Base-by-base conservation (phyloP, 1,284 basidiomycete species). In the Gomphus bonarii region DNA sequence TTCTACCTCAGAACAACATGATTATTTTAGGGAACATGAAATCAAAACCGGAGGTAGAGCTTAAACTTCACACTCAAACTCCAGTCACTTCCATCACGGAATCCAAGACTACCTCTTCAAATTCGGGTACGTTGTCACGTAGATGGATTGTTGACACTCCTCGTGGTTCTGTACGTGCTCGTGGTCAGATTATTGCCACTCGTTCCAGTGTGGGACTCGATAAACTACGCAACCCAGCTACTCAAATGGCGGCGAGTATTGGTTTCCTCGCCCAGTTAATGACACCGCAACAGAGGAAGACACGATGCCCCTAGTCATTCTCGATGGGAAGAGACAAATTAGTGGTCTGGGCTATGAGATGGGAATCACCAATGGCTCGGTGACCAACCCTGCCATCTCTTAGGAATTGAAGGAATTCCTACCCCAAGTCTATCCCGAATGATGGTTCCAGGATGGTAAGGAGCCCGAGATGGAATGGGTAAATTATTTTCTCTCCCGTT, bases 381-480 rank as follows among this genome's bases (percentile, higher is more conserved):
- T 60, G 0, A 60, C 84, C 38, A 77, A 84, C 61, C 61, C 68
- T 1, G 59, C 62, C 0, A 76, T 85, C 1, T 76, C 81, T 0
- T 63, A 67, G 31, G 70, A 68, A 2, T 69, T 91, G 63, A 72
- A 80, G 33, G 68, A 62, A 2, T 88, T 87, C 64, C 67, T 90
- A 9, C 82, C 84, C 0, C 63, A 63, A 0, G 63, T 82, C n/a
- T 88, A 86, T 63, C 78, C 82, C 0, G 33, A 52, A 14, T 75
- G 72, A 0, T 74, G 72, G 61, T 83, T 75, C 58, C 73, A 77
- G 51, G 62, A 63, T 6, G 73, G 69, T 0, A 62, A 62, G 20
- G 75, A 78, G 58, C 76, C 79, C 25, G 83, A 86, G 67, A 81
- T 82, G 77, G 86, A 90, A 74, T 90, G 86, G 86, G 86, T 86